Conservation (phyloP, 2,329 filamentous ascomycete genomes). For the Alternaria ventricosa region DNA sequence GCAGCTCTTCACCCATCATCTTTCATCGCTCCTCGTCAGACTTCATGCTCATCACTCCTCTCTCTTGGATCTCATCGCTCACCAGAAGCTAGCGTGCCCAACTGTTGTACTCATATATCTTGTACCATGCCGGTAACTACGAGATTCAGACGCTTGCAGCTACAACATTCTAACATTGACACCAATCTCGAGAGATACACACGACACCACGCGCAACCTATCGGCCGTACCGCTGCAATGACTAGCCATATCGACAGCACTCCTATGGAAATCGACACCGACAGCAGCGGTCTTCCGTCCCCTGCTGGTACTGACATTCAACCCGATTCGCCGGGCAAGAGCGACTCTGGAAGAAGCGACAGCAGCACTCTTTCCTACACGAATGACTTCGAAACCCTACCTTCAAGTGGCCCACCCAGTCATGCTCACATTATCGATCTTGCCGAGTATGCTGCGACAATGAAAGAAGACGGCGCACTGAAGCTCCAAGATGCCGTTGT, state of each 20-base stretch:
- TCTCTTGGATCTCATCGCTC: not conserved
- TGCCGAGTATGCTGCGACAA: not conserved
- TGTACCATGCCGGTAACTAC: not conserved
- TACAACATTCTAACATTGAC: not conserved
- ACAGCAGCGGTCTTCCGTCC: not conserved
- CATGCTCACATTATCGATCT: constrained; percentile 19
- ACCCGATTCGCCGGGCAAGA: not conserved
- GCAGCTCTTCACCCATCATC: not conserved
- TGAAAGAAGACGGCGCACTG: not conserved
- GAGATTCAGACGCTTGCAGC: not conserved
- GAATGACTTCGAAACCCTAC: constrained; percentile 6
- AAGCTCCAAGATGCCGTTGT: constrained; percentile 25
- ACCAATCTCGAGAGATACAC: rapidly evolving
- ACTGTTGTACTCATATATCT: not conserved
- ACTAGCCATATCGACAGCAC: not conserved
- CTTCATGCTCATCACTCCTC: not conserved
- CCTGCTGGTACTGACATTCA: rapidly evolving
- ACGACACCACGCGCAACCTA: not conserved
- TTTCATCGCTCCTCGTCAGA: not conserved
- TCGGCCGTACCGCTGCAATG: not conserved
- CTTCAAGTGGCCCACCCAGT: not conserved
- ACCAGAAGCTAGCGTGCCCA: not conserved
- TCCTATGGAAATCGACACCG: constrained; percentile 3
- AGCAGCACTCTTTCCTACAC: constrained; percentile 4
- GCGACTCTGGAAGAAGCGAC: not conserved